Conservation (phyloP, 2,329 filamentous ascomycete species). For the Gaeumannomyces sp. region DNA sequence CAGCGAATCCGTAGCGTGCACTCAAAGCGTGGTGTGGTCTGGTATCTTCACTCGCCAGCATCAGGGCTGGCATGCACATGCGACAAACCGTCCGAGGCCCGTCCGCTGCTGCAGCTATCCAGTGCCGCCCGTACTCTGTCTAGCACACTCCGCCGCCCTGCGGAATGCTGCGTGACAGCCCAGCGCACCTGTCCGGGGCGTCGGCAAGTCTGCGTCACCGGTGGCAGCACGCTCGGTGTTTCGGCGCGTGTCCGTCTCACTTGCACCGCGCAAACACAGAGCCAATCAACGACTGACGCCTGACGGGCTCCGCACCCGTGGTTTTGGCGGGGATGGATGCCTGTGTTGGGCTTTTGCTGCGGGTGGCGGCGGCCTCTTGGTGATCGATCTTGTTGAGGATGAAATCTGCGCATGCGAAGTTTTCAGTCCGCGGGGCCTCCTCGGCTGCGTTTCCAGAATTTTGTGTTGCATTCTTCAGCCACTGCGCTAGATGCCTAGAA, state of each 20-base stretch:
- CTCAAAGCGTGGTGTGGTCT: too few species aligned
- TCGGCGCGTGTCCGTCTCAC: not conserved
- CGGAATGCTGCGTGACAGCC: too few species aligned
- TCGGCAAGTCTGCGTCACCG: too few species aligned
- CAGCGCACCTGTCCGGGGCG: too few species aligned
- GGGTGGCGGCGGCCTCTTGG: constrained; percentile 1
- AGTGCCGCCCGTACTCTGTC: too few species aligned
- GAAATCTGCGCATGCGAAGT: constrained; percentile 10
- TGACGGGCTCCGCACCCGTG: not conserved
- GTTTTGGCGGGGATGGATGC: not conserved
- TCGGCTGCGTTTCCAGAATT: not conserved
- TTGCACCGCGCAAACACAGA: not conserved
- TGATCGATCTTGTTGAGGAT: constrained; percentile 5
- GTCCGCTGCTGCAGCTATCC: too few species aligned
- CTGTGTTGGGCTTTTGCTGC: constrained; percentile 5
- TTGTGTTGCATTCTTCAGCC: not conserved
- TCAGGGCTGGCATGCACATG: not conserved
- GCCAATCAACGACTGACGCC: not conserved
- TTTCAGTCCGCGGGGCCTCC: constrained; percentile 9
- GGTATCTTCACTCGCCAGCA: too few species aligned
- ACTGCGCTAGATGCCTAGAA: not conserved
- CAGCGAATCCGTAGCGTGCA: not conserved
- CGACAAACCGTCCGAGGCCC: too few species aligned
- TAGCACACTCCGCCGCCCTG: too few species aligned
- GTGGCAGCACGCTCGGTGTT: not conserved